These are phyloP conservation scores for Lumnitzera littorea DNA, from an alignment of 345 rosid species.

Conservation along the genomic window DNA sequence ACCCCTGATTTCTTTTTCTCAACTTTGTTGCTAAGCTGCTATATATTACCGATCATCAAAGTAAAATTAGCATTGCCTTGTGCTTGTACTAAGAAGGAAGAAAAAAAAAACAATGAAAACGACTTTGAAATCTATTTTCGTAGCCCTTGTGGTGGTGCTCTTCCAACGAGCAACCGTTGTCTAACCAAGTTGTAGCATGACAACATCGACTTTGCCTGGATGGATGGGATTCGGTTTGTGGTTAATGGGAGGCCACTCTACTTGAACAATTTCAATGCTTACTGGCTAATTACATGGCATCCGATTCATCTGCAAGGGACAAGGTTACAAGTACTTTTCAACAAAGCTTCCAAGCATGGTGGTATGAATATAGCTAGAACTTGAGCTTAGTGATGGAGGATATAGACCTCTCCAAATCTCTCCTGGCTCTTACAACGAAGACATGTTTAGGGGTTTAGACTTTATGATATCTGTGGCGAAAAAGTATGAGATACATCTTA, in stretches of 20 bases:
- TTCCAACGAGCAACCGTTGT: background rate
- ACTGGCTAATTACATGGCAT: constrained; percentile 62
- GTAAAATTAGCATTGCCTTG: too few relatives aligned
- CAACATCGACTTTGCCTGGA: constrained; percentile 18
- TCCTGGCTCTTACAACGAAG: constrained; percentile 41
- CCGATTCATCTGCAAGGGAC: constrained; percentile 41
- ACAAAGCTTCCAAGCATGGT: constrained; percentile 39
- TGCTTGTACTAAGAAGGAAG: too few relatives aligned
- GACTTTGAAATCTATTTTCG: too few relatives aligned
- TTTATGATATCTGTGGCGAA: constrained; percentile 63
- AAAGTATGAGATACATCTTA: constrained; percentile 34
- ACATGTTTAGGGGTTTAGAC: constrained; percentile 68
- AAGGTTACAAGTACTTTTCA: constrained; percentile 43
- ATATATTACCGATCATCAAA: too few relatives aligned
- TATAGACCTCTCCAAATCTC: constrained; percentile 28
- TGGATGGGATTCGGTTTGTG: constrained; percentile 39
- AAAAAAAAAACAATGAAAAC: too few relatives aligned
- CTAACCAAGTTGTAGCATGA: background rate
- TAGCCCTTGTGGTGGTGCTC: background rate
- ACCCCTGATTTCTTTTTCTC: too few relatives aligned
- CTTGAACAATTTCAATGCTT: constrained; percentile 42
- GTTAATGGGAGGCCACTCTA: constrained; percentile 22
- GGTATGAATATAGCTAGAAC: constrained; percentile 64
- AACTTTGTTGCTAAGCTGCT: too few relatives aligned
- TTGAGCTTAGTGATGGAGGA: constrained; percentile 71